These are phyloP conservation scores for Bromus sterilis DNA, from an alignment of 176 grass and related monocot genomes.

Conservation along the genomic window DNA sequence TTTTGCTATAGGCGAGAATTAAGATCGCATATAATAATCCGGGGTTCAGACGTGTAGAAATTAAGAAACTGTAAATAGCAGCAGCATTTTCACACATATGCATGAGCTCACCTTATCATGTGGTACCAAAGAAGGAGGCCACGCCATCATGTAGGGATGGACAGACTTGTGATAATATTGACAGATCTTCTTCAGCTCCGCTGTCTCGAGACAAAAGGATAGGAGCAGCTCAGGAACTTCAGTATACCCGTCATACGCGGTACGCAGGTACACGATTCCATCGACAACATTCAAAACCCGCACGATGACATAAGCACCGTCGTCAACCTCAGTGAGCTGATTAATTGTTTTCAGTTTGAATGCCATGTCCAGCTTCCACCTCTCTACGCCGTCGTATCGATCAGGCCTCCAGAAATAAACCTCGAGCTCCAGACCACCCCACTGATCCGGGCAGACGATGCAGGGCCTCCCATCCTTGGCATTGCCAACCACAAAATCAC, in stretches of 20 bases:
- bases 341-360: neutral
- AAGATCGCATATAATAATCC: neutral
- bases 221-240: neutral
- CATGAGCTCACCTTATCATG: neutral
- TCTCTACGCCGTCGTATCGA: neutral
- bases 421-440: neutral
- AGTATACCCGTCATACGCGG: neutral
- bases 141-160: neutral
- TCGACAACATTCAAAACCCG: neutral
- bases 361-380: neutral
- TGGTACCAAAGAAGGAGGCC: neutral
- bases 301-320: neutral
- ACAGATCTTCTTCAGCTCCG: neutral
- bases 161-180: neutral
- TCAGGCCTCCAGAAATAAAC: neutral
- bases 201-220: neutral
- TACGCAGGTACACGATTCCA: neutral
- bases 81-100: neutral
- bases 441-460: neutral
- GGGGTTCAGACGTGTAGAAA: neutral
- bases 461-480: slow-evolving; percentile 12
- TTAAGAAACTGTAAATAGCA: neutral
- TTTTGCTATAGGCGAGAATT: no score
- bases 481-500: neutral
- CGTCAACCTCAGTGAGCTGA: neutral